Evolutionary conservation across 495 filamentous ascomycete species (phyloP).

Genomic region (Xylaria venustula): DNA sequence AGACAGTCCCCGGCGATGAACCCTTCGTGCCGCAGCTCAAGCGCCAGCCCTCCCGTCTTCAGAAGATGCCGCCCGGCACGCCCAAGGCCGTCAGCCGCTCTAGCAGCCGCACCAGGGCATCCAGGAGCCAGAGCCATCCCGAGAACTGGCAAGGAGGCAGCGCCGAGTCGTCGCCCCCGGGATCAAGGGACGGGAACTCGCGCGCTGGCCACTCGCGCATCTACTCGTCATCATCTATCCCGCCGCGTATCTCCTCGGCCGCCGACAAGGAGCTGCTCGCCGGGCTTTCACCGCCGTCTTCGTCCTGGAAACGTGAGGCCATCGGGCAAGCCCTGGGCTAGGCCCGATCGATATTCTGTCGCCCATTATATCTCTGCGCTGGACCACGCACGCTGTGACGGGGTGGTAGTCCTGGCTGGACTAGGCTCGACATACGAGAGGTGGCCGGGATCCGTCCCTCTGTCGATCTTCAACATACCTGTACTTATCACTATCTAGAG

Average conservation of each 20-base stretch:
- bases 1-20: conserved; percentile 46
- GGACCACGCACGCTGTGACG: background rate
- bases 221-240: conserved; percentile 42
- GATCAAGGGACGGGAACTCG: conserved; percentile 14
- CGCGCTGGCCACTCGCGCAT: conserved; percentile 30
- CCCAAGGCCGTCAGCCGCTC: conserved; percentile 15
- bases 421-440: background rate
- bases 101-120: conserved; percentile 35
- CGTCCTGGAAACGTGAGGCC: conserved; percentile 31
- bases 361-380: too few species aligned
- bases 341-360: background rate
- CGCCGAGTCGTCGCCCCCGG: conserved; percentile 14
- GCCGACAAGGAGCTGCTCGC: conserved; percentile 33
- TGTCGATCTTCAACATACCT: background rate
- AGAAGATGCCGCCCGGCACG: conserved; percentile 39
- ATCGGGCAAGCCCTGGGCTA: conserved; percentile 48
- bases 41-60: conserved; percentile 40
- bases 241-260: conserved; percentile 37
- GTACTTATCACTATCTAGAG: too few species aligned
- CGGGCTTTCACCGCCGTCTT: conserved; percentile 39
- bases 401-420: background rate
- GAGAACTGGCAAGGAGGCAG: conserved; percentile 28
- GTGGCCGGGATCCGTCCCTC: background rate
- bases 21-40: conserved; percentile 42
- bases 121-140: conserved; percentile 41